Evolutionary conservation across 2,329 filamentous ascomycete genomes (phyloP).

Genomic region (Cladosporium oxysporum): DNA sequence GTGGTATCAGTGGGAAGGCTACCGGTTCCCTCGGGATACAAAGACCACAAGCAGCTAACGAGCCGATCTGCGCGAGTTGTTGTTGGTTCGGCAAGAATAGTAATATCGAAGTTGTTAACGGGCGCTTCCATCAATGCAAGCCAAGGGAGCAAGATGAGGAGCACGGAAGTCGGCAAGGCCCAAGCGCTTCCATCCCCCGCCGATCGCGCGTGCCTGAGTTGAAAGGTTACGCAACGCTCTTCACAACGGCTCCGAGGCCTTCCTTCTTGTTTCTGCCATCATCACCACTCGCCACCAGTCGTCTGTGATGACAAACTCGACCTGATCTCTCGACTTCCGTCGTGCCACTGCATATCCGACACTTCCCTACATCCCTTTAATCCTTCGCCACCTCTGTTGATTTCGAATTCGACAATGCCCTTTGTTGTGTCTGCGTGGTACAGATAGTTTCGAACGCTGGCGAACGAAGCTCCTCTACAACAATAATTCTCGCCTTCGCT

Average conservation of each 20-base stretch:
- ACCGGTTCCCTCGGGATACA: background rate
- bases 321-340: background rate
- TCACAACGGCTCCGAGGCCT: background rate
- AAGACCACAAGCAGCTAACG: background rate
- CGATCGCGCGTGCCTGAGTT: background rate
- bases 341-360: background rate
- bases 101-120: background rate
- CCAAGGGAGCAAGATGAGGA: constrained; percentile 2
- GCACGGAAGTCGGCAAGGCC: constrained; percentile 3
- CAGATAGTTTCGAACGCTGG: constrained; percentile 4
- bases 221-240: background rate
- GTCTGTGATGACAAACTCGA: constrained; percentile 2
- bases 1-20: background rate
- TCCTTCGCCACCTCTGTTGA: background rate
- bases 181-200: background rate
- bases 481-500: background rate
- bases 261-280: background rate
- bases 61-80: background rate
- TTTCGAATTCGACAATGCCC: background rate
- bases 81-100: background rate
- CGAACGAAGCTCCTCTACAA: constrained; percentile 5
- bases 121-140: background rate
- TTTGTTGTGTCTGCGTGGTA: constrained; percentile 8
- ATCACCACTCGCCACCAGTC: constrained; percentile 3
- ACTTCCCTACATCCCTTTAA: background rate